Evolutionary conservation across 805 yeast species (phyloP), one percentile per base, ranked within the genome.

Genomic region (Nadsonia fulvescens): DNA sequence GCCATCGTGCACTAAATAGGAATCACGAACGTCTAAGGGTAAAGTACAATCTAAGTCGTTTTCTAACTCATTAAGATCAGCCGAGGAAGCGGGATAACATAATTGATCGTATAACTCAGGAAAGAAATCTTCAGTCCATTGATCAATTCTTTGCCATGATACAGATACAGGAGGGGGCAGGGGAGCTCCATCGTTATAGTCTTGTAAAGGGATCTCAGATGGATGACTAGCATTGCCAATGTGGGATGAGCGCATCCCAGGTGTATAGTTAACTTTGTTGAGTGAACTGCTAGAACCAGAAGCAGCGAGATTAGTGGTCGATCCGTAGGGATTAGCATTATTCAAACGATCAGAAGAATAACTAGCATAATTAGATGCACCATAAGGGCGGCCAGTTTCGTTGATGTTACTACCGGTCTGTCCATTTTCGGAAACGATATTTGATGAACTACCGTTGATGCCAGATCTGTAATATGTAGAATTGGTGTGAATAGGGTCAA

Each of bases 121-220:
- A 36, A 72, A 74, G 48, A 79, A 63, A 30, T 67, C 66, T 18
- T 65, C 61, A 11, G 86, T 56, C 94, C 95, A 86, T 11, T 67
- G 57, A 37, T 78, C 86, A 31, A 86, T 70, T 41, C 83, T 83
- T 35, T 76, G 64, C 96, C 96, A 86, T 8, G 94, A 63, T 18
- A 73, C 58, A 2, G 65, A 57, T 35, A 83, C 79, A 28, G 86
- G 70, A 6, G 56, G 56, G n/a, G 61, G 55, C 9, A 56, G 50
- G 8, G 58, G 53, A 14, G 76, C 72, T 24, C 91, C 92, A 22
- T 68, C 75, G 40, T 42, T 31, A 37, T 47, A 49, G 36, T 34
- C 57, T 34, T 29, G 49, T 27, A 49, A 46, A 39, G 55, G 58
- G 30, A 51, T 40, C 14, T 45, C 47, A 8, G 42, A n/a, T n/a